Evolutionary conservation across 345 rosid genomes (phyloP), one percentile per base, ranked within the genome.

Genomic region (Gossypioides kirkii): DNA sequence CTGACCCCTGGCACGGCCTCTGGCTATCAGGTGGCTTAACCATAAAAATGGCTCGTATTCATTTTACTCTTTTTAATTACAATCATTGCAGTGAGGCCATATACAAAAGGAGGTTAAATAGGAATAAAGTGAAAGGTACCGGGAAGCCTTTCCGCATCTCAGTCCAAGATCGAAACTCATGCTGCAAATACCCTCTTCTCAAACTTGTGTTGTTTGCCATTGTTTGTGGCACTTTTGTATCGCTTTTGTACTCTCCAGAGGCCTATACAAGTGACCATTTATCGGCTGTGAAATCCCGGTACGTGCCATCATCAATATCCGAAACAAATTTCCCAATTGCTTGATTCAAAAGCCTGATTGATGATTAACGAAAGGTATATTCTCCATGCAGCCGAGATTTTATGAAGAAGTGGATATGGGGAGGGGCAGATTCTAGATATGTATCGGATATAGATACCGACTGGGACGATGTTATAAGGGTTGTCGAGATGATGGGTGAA

Each of bases 391-490:
- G 91, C 73, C 66, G 75, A 38, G 76, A 42, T 72, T 82, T 87
- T 75, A 80, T 83, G 25, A 77, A 85, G 28, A 80, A 87, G 56
- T 91, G 98, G 97, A 83, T 87, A 76, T 81, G 86, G 88, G 84
- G 90, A 64, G 87, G 82, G 74, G 77, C 78, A 62, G 86, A 92
- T 77, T 78, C 80, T 55, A 84, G 92, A 9, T 95, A 95, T 64
- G 59, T 76, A 54, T 91, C 99, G 1, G 73, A 82, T 72, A 25
- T 83, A 3, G 86, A 86, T 3, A 65, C 86, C 16, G 80, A 86
- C n/a, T 95, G 95, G 97, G 89, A 84, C 43, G 94, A 88, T 76
- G 75, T 92, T 8, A 81, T 84, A 3, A 86, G 87, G 67, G 75
- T 81, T 65, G 74, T 87, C 26, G 85, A 83, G 69, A 78, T 71